Percentiles rank a stretch among this genome's conserved stretches.
These are phyloP conservation scores for Batkoa obscura DNA, from an alignment of 371 early-diverging fungal genomes.

Conservation along the genomic window DNA sequence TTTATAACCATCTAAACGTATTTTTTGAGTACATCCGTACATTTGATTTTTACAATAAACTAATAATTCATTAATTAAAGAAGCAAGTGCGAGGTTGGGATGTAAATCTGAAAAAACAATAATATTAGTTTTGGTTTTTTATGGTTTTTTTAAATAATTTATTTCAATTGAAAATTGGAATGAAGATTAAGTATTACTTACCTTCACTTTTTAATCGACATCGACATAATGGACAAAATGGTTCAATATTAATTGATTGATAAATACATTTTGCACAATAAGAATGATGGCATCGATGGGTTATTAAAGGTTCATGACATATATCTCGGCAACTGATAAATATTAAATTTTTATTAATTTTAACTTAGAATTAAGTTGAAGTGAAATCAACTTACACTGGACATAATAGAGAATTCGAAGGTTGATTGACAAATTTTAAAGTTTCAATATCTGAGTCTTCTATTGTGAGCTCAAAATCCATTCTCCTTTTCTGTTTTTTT, in stretches of 20 bases:
- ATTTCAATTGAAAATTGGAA: no score
- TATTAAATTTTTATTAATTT: not conserved
- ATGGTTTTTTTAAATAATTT: no score
- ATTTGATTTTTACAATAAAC: slow-evolving; percentile 25
- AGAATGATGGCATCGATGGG: slow-evolving; percentile 31
- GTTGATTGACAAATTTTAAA: not conserved
- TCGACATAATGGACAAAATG: slow-evolving; percentile 36
- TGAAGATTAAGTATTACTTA: slow-evolving; percentile 4
- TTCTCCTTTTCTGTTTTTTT: no score
- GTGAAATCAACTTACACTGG: not conserved
- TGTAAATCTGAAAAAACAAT: slow-evolving; percentile 22
- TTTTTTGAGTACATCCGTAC: slow-evolving; percentile 22
- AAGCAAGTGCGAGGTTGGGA: slow-evolving; percentile 31
- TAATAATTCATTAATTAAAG: slow-evolving; percentile 25
- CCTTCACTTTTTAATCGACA: slow-evolving; percentile 19
- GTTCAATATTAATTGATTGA: slow-evolving; percentile 22
- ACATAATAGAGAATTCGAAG: not conserved
- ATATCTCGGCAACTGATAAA: slow-evolving; percentile 31
- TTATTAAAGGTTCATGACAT: slow-evolving; percentile 31
- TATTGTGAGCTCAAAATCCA: no score
- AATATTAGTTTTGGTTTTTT: not conserved
- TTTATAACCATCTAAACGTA: slow-evolving; percentile 20
- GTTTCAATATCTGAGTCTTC: not conserved
- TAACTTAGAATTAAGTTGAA: not conserved
- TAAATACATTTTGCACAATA: slow-evolving; percentile 29